Conservation (phyloP, 2,329 filamentous ascomycete species). For the Paraphoma sp. region DNA sequence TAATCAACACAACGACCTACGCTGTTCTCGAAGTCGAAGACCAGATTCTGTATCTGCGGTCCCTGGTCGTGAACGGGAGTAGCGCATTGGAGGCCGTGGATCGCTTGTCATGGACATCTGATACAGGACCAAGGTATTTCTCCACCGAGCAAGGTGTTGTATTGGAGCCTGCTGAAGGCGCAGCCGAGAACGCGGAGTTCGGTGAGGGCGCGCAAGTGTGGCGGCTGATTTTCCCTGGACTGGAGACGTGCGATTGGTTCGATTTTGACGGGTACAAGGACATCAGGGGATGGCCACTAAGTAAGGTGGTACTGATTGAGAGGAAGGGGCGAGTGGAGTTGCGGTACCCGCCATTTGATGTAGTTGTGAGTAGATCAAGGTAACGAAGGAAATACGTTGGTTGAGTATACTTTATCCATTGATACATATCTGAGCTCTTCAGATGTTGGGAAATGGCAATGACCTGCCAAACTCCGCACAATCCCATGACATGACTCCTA, state of each 20-base stretch:
- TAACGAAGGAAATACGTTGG: no score
- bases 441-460: not conserved
- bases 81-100: slow-evolving; percentile 38
- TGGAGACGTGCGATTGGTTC: slow-evolving; percentile 38
- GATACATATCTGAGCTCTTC: not conserved
- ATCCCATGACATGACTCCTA: not conserved
- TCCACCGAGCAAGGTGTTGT: slow-evolving; percentile 30
- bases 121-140: slow-evolving; percentile 22
- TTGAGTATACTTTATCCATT: not conserved
- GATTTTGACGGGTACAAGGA: slow-evolving; percentile 45
- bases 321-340: slow-evolving; percentile 23
- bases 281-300: slow-evolving; percentile 38
- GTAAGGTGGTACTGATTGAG: slow-evolving; percentile 36
- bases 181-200: slow-evolving; percentile 28
- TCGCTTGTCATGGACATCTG: slow-evolving; percentile 29
- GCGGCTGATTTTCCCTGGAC: slow-evolving; percentile 33
- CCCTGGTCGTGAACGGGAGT: slow-evolving; percentile 35
- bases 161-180: slow-evolving; percentile 35
- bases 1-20: slow-evolving; percentile 19
- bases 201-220: slow-evolving; percentile 34
- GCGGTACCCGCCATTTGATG: slow-evolving; percentile 40
- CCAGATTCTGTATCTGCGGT: slow-evolving; percentile 35
- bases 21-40: slow-evolving; percentile 32
- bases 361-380: slow-evolving; percentile 17
- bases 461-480: not conserved